Conservation (phyloP, 2,329 filamentous ascomycete species). For the Colletotrichum cuscutae region DNA sequence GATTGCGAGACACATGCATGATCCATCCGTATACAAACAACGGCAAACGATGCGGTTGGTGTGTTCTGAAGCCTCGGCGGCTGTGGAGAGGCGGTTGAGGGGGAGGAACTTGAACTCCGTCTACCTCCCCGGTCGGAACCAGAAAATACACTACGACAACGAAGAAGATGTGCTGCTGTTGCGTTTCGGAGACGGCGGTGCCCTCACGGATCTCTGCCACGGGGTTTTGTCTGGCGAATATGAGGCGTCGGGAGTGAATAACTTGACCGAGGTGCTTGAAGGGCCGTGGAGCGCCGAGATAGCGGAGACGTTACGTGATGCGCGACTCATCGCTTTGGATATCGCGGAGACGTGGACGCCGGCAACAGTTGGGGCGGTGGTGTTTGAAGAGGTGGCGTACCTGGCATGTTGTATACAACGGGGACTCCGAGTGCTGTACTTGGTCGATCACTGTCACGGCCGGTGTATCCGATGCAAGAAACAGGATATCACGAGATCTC, state of each 20-base stretch:
- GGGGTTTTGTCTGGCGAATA: conserved; percentile 26
- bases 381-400: conserved; percentile 42
- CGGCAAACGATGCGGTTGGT: conserved; percentile 15
- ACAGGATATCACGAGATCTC: conserved; percentile 14
- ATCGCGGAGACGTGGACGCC: conserved; percentile 41
- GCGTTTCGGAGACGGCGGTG: conserved; percentile 38
- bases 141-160: conserved; percentile 38
- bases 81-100: background rate
- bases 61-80: conserved; percentile 30
- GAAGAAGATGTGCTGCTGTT: conserved; percentile 42
- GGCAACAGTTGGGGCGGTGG: conserved; percentile 27
- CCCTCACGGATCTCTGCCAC: conserved; percentile 11
- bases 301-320: conserved; percentile 39
- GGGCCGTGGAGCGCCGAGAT: conserved; percentile 44
- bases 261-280: conserved; percentile 38
- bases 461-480: conserved; percentile 39
- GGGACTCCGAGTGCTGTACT: conserved; percentile 43
- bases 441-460: conserved; percentile 43
- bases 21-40: conserved; percentile 19
- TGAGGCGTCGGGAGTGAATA: conserved; percentile 18
- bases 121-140: conserved; percentile 39
- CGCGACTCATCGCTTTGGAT: conserved; percentile 42
- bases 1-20: conserved; percentile 13
- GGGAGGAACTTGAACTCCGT: conserved; percentile 37
- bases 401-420: conserved; percentile 43